Evolutionary conservation across 768 basidiomycete species (phyloP).

Genomic region (Trametes elegans): DNA sequence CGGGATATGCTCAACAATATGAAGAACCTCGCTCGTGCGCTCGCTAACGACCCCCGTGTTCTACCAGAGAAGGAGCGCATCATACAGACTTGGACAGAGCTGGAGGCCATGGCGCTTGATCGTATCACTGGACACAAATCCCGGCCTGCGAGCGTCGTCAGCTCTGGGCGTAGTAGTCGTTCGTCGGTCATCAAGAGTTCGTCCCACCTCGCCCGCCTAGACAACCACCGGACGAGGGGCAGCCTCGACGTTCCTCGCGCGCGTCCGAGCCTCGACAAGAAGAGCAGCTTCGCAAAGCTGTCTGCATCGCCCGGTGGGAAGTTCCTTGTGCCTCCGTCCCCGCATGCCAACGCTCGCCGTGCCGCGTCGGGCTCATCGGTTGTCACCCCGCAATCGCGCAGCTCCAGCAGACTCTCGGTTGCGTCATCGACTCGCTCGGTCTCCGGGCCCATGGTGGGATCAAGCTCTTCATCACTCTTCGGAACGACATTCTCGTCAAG

Average conservation of each 20-base stretch:
- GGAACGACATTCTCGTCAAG: constrained; percentile 80
- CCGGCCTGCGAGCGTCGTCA: constrained; percentile 61
- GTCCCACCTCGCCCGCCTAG: neutral
- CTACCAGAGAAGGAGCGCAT: constrained; percentile 61
- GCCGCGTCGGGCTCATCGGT: constrained; percentile 50
- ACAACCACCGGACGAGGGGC: constrained; percentile 5
- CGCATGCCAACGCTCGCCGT: constrained; percentile 41
- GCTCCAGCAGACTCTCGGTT: constrained; percentile 58
- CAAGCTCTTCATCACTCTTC: constrained; percentile 38
- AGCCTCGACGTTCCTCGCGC: constrained; percentile 14
- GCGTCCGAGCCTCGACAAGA: constrained; percentile 24
- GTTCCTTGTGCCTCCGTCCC: constrained; percentile 44
- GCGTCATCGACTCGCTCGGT: constrained; percentile 59
- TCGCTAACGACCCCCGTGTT: constrained; percentile 61
- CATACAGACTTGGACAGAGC: constrained; percentile 75
- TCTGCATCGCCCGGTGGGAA: constrained; percentile 40
- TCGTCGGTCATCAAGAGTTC: constrained; percentile 36
- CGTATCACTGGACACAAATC: constrained; percentile 59
- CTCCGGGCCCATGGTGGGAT: constrained; percentile 61
- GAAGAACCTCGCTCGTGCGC: constrained; percentile 36
- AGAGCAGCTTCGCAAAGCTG: constrained; percentile 40
- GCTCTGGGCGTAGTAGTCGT: constrained; percentile 61
- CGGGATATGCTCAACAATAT: constrained; percentile 48
- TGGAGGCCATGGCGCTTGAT: constrained; percentile 79
- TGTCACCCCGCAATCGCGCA: constrained; percentile 38